Evolutionary conservation across 352 stramenopile species (phyloP).

Genomic region (Globisporangium rhizosaccharum): DNA sequence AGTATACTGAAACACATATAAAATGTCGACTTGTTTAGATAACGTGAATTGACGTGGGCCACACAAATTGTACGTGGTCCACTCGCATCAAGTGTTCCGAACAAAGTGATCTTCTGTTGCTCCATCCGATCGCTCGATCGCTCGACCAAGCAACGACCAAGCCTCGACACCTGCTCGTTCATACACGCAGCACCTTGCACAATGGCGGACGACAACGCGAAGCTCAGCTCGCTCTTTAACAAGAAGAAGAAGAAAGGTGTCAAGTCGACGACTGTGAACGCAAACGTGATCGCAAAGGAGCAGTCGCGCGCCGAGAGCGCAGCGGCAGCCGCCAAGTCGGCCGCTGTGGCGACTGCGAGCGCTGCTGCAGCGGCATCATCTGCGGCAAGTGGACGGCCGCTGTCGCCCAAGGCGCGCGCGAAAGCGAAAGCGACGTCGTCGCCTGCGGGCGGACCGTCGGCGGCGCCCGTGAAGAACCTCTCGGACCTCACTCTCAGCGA

Average conservation of each 20-base stretch:
- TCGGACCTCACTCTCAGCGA: conserved; percentile 52
- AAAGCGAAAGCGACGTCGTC: conserved; percentile 17
- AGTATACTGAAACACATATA: too few species aligned
- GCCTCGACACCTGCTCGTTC: neutral
- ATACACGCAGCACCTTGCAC: neutral
- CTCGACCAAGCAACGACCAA: neutral
- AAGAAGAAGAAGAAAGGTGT: conserved; percentile 83
- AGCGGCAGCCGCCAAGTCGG: conserved; percentile 14
- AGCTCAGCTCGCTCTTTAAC: conserved; percentile 78
- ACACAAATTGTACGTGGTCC: neutral
- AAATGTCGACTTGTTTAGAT: too few species aligned
- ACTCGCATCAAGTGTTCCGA: neutral
- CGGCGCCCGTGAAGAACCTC: conserved; percentile 41
- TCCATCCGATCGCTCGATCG: neutral
- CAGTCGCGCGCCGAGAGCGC: conserved; percentile 25
- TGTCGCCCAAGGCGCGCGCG: conserved; percentile 8
- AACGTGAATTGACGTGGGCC: neutral
- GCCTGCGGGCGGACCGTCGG: conserved; percentile 6
- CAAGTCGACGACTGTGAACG: conserved; percentile 72
- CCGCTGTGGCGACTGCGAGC: conserved; percentile 6
- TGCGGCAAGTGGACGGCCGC: neutral
- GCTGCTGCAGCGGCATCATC: conserved; percentile 5
- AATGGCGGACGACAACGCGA: conserved; percentile 37
- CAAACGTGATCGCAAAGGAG: conserved; percentile 72
- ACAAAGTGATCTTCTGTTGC: neutral